phyloP scores from a whole-genome alignment of 2,329 filamentous ascomycete species.

The Colletotrichum chlorophyti region DNA sequence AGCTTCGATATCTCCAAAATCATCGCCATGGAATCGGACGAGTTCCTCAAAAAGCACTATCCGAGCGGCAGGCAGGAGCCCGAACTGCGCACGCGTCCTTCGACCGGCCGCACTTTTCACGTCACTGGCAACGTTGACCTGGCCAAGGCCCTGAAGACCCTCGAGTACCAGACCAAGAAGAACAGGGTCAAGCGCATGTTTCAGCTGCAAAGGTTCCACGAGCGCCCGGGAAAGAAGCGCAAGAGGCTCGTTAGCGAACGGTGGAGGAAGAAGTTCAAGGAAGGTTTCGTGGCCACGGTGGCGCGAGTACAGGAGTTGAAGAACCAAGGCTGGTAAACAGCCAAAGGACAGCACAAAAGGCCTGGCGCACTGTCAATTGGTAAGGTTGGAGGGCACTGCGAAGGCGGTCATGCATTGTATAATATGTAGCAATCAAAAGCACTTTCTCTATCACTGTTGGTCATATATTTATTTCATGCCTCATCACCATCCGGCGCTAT shows the following conservation, averaged over 20 bases:
- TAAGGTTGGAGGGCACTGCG: background rate
- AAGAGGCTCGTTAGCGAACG: constrained; percentile 76
- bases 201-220: constrained; percentile 71
- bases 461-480: background rate
- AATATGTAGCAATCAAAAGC: constrained; percentile 19
- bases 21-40: constrained; percentile 39
- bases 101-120: constrained; percentile 51
- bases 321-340: constrained; percentile 77
- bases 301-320: constrained; percentile 72
- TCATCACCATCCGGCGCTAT: no score
- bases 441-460: background rate
- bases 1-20: constrained; percentile 43
- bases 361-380: background rate
- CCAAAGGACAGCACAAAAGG: no score
- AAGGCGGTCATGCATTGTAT: constrained; percentile 6
- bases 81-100: constrained; percentile 46
- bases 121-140: constrained; percentile 52
- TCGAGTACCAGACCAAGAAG: constrained; percentile 45
- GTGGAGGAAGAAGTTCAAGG: constrained; percentile 73
- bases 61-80: constrained; percentile 29
- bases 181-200: constrained; percentile 68
- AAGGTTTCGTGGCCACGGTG: constrained; percentile 70
- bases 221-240: constrained; percentile 76
- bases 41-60: constrained; percentile 30
- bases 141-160: constrained; percentile 49